Evolutionary conservation across 345 rosid genomes (phyloP), one percentile per base, ranked within the genome.

Genomic region (Lumnitzera littorea): DNA sequence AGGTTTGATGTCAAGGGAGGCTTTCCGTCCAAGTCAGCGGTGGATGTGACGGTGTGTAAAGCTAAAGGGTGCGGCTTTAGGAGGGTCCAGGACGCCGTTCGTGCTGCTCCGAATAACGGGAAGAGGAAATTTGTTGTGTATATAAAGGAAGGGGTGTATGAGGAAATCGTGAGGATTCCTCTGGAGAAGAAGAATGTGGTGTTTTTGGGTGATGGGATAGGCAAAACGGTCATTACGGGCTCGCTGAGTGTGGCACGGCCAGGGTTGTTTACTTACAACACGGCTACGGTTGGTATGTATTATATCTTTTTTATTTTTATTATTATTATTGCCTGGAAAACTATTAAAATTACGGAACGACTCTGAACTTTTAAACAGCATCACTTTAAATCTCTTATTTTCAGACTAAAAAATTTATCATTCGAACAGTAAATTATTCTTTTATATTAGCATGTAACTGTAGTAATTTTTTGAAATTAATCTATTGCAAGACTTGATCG

Each of bases 191-290:
- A 68, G 72, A 85, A 85, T 62, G 83, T 92, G 0, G 96, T 92
- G 36, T 87, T 89, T 16, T 31, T 85, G 15, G 98, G 98, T 0
- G 96, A 87, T 1, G 97, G 96, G 24, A 82, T 73, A 77, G 94
- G 96, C 63, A 89, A 81, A 74, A 87, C 98, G n/a, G 84, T 92
- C 47, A 87, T 92, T 63, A 78, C 96, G 0, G 87, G 90, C 6
- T 74, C 91, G 12, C 58, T 76, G 20, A 75, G 62, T 15, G 91
- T 61, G 14, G 91, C 84, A 0, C 80, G 63, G 63, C 72, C 73
- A n/a, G 95, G 98, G 9, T 50, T 86, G 46, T 75, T 87, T 46
- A 89, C 98, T 3, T 87, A 81, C 46, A 76, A 82, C 55, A 66
- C 97, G 12, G 94, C 98, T 3, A 87, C 97, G 15, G 88, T 92